These are phyloP conservation scores for Colletotrichum sp. DNA, from an alignment of 2,329 filamentous ascomycete species.

Conservation along the genomic window DNA sequence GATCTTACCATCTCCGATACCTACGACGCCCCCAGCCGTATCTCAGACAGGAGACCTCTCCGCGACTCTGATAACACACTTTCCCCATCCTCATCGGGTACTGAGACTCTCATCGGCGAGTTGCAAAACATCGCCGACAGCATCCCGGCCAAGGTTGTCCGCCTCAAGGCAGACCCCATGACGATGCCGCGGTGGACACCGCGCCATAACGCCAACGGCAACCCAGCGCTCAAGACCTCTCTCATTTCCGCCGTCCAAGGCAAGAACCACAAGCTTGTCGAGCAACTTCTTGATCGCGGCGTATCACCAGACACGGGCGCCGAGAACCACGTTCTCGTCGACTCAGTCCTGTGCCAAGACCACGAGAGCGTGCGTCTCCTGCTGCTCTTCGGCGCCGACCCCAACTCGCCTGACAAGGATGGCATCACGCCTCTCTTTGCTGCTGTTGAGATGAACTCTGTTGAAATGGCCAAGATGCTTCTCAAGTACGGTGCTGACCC, in stretches of 20 bases:
- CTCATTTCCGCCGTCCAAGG: conserved; percentile 60
- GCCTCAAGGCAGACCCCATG: conserved; percentile 53
- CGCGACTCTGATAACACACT: conserved; percentile 30
- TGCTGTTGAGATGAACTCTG: conserved; percentile 56
- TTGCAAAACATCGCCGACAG: conserved; percentile 22
- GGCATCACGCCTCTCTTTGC: conserved; percentile 56
- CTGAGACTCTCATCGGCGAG: conserved; percentile 38
- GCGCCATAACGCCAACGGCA: conserved; percentile 46
- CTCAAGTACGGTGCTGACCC: conserved; percentile 69
- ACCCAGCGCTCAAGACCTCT: conserved; percentile 48
- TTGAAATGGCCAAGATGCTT: conserved; percentile 62
- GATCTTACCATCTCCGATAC: conserved; percentile 12
- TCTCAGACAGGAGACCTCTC: conserved; percentile 20
- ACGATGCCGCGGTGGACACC: conserved; percentile 58
- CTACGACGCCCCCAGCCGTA: conserved; percentile 11
- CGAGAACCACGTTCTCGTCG: conserved; percentile 54
- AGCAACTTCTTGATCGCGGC: conserved; percentile 63
- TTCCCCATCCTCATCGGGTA: conserved; percentile 31
- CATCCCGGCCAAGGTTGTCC: conserved; percentile 43
- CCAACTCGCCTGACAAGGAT: conserved; percentile 54
- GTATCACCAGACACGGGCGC: conserved; percentile 54
- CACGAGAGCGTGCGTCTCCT: conserved; percentile 59
- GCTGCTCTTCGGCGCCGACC: conserved; percentile 61
- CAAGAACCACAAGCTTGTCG: conserved; percentile 60
- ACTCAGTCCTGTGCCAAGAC: conserved; percentile 57